Evolutionary conservation across 1,284 basidiomycete genomes (phyloP), one percentile per base, ranked within the genome.

Genomic region (Athelia sp.): DNA sequence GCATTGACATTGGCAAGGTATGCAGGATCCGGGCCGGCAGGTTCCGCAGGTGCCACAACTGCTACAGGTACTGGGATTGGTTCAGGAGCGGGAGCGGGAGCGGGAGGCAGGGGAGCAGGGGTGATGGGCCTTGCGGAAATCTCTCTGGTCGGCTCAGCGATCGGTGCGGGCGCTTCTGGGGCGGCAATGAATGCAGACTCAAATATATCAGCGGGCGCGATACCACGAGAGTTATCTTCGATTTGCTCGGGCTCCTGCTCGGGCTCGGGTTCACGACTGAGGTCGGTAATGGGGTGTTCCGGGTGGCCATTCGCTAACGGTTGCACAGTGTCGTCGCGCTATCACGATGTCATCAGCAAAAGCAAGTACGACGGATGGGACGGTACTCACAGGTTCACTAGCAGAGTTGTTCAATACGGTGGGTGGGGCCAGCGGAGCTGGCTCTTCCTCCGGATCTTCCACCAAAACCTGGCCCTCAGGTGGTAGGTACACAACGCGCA

Each of bases 401-500:
- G 26, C 26, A 29, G 4, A n/a, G n/a, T 29, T 4, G 6, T 29
- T 13, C n/a, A n/a, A n/a, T n/a, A n/a, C n/a, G n/a, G n/a, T n/a
- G n/a, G n/a, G n/a, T n/a, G n/a, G n/a, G 26, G 26, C 26, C 4
- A 4, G 6, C 26, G 26, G 26, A 4, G 13, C 26, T 6, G 26
- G 26, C 26, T 29, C 26, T 29, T 29, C 26, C 52, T 87, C 92
- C 69, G n/a, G n/a, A n/a, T n/a, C n/a, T n/a, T 92, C 92, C 45
- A 84, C 83, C 50, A 90, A 72, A 22, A 78, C 76, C 58, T 87
- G 82, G 40, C 91, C 91, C 61, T 93, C 91, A 9, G 93, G 80
- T 19, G 95, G 87, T 44, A 98, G 76, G 71, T 96, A 99, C 1
- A 81, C 83, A 47, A 98, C 96, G 57, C 90, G 85, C 57, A 99